Evolutionary conservation across 805 yeast species (phyloP).

Genomic region (Allodekkera sacchari): DNA sequence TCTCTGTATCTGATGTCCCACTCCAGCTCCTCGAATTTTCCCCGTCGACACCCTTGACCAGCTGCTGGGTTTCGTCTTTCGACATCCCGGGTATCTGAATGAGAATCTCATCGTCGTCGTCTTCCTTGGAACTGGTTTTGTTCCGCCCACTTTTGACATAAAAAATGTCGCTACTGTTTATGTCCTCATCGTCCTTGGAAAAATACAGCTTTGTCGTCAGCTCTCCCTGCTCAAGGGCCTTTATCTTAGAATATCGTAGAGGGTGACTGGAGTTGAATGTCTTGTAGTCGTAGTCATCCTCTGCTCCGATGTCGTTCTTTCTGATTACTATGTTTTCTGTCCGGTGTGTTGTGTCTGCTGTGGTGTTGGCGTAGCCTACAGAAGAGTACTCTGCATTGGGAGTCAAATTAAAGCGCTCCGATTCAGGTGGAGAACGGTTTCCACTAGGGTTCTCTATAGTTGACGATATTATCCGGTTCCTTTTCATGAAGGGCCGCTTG

Average conservation of each 20-base stretch:
- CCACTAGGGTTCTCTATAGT: too few species aligned
- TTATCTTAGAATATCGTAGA: constrained; percentile 24
- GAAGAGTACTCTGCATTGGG: too few species aligned
- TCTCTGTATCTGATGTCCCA: constrained; percentile 11
- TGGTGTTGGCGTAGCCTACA: constrained; percentile 5
- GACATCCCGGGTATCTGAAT: constrained; percentile 18
- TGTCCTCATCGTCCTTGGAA: constrained; percentile 8
- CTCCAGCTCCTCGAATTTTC: constrained; percentile 1
- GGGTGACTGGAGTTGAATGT: constrained; percentile 27
- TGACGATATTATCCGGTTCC: too few species aligned
- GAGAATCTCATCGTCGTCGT: constrained; percentile 8
- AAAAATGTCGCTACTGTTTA: constrained; percentile 1
- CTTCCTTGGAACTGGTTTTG: too few species aligned
- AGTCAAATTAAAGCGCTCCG: too few species aligned
- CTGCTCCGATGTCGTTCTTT: constrained; percentile 16
- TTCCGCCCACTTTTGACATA: too few species aligned
- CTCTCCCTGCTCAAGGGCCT: constrained; percentile 30
- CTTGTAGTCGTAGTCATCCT: constrained; percentile 27
- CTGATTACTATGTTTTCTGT: constrained; percentile 20
- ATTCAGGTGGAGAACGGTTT: too few species aligned
- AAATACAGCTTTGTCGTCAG: constrained; percentile 23
- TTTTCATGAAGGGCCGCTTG: too few species aligned
- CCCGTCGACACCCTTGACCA: constrained; percentile 2
- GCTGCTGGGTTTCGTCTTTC: constrained; percentile 10
- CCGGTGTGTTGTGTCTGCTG: constrained; percentile 4